Evolutionary conservation across 768 basidiomycete species (phyloP), one percentile per base, ranked within the genome.

Genomic region (Neoboletus brunneissimus): DNA sequence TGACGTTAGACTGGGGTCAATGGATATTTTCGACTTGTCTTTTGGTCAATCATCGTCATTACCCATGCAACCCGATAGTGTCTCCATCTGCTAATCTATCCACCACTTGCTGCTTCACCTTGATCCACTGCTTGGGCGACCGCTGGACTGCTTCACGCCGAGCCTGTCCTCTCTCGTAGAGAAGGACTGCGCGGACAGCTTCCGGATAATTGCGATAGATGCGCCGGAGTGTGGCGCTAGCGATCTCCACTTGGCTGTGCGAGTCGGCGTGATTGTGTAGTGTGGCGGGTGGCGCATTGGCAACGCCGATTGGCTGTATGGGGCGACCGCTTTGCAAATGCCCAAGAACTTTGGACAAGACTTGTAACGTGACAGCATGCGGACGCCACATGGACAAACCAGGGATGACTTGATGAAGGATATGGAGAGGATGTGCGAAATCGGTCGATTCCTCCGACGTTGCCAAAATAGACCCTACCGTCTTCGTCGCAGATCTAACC

Each of bases 341-440:
- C 16, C 69, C 63, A 12, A 85, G 60, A 2, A 79, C 81, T 5
- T 72, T 64, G 27, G 78, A 68, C 46, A 91, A 68, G 10, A 82
- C 62, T 2, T 71, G 68, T 52, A 87, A 67, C 6, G 83, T 76
- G 45, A 73, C 72, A 27, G 59, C 66, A 63, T 88, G 87, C n/a
- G 86, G 82, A 43, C 75, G 76, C 90, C 88, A 91, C 44, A 73
- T 67, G 46, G 82, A 79, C 83, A 85, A 88, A 23, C 76, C 69
- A 12, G 88, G 86, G 5, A 84, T 78, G 51, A 87, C 78, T 56
- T 82, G 80, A 60, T 85, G 82, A 5, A 91, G 75, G 37, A 86
- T 69, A 57, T 81, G 77, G 35, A 91, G 73, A 7, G 82, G 76
- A 64, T 82, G 79, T n/a, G 77, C 81, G 53, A 83, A 78, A 69